phyloP scores from a whole-genome alignment of 2,329 filamentous ascomycete species.

The Xylaria sp. region DNA sequence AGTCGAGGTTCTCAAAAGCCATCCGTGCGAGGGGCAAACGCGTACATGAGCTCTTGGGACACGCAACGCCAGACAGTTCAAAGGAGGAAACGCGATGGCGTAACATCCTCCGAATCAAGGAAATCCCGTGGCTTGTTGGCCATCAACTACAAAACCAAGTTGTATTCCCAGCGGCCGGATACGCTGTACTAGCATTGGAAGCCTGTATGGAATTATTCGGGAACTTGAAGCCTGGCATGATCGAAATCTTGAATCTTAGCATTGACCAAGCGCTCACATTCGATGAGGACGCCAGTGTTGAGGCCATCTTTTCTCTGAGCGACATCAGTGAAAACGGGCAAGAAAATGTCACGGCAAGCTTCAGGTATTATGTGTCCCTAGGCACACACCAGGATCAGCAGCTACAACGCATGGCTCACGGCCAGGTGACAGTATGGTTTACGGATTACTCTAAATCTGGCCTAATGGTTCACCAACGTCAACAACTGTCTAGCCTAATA shows the following conservation, averaged over 20 bases:
- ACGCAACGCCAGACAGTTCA: constrained; percentile 12
- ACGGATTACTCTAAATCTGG: too few species aligned
- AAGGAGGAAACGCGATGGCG: constrained; percentile 24
- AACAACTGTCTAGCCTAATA: too few species aligned
- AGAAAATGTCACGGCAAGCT: too few species aligned
- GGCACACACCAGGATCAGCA: too few species aligned
- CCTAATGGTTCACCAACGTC: too few species aligned
- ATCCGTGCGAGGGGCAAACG: not conserved
- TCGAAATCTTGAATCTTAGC: constrained; percentile 17
- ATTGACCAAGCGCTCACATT: constrained; percentile 20
- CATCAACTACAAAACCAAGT: constrained; percentile 23
- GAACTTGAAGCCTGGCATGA: not conserved
- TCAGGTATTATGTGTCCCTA: too few species aligned
- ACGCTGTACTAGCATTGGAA: constrained; percentile 3
- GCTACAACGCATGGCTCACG: too few species aligned
- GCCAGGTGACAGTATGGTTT: too few species aligned
- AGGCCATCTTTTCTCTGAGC: too few species aligned
- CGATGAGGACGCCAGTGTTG: not conserved
- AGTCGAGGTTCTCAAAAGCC: constrained; percentile 21
- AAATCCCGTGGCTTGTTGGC: constrained; percentile 24
- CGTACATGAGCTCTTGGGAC: constrained; percentile 21
- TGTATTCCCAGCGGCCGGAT: constrained; percentile 27
- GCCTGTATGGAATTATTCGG: not conserved
- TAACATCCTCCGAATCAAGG: constrained; percentile 12
- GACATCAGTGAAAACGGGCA: too few species aligned